Evolutionary conservation across 2,329 filamentous ascomycete species (phyloP).

Genomic region (Talaromyces sp.): DNA sequence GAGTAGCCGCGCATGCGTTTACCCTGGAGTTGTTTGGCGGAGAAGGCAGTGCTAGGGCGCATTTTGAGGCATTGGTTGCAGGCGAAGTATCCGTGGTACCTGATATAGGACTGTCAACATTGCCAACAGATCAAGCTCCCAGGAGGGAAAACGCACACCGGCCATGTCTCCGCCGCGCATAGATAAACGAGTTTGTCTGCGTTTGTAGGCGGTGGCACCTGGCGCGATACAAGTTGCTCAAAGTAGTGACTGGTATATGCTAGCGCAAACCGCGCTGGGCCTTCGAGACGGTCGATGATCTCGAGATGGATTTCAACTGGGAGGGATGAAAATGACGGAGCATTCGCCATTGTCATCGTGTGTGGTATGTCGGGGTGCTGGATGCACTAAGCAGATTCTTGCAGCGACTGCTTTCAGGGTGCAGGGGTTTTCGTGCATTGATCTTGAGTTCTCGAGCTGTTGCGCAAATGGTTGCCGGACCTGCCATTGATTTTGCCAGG

Average conservation of each 20-base stretch:
- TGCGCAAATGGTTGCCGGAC: background rate
- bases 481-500: background rate
- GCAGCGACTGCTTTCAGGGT: background rate
- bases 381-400: background rate
- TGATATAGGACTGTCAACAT: background rate
- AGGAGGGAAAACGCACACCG: constrained; percentile 1
- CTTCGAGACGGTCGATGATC: constrained; percentile 7
- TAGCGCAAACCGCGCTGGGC: constrained; percentile 7
- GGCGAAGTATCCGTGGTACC: constrained; percentile 5
- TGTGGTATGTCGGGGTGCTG: background rate
- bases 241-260: constrained; percentile 12
- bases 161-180: constrained; percentile 7
- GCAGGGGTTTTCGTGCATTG: background rate
- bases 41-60: constrained; percentile 3
- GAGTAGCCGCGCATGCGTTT: constrained; percentile 6
- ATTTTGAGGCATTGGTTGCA: constrained; percentile 11
- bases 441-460: background rate
- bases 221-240: constrained; percentile 1
- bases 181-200: constrained; percentile 1
- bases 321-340: constrained; percentile 1
- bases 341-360: background rate
- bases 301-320: constrained; percentile 8
- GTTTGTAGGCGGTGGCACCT: background rate
- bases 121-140: background rate
- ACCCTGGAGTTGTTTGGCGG: constrained; percentile 1